phyloP scores from a whole-genome alignment of 2,329 filamentous ascomycete genomes.

The Penicillium sp. region DNA sequence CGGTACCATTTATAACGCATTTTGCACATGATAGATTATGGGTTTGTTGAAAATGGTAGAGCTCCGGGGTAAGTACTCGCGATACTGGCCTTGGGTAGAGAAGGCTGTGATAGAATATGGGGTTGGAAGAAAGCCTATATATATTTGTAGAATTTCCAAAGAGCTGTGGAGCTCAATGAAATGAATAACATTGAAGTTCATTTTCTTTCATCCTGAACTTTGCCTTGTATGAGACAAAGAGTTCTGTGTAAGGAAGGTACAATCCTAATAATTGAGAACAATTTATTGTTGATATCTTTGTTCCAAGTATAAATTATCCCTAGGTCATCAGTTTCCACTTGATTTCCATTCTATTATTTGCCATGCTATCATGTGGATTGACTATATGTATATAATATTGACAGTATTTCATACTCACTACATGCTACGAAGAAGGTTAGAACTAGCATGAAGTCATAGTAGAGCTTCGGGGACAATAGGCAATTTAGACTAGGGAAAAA shows the following conservation, averaged over 20 bases:
- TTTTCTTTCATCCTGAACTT: background rate
- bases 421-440: background rate
- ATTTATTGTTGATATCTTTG: background rate
- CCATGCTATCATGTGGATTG: background rate
- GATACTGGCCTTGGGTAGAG: background rate
- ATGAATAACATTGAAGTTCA: background rate
- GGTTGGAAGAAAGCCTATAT: background rate
- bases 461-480: too few relatives aligned
- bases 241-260: background rate
- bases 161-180: background rate
- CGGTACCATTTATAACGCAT: conserved; percentile 10
- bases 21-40: background rate
- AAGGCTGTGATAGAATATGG: background rate
- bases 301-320: background rate
- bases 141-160: background rate
- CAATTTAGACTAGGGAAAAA: too few relatives aligned
- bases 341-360: background rate
- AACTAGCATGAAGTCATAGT: background rate
- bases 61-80: background rate
- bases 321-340: background rate
- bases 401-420: background rate
- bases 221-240: background rate
- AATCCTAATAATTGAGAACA: background rate
- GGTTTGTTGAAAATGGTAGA: background rate
- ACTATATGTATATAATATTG: background rate